Conservation (phyloP, 352 stramenopile genomes). For the Phytophthora rubi region DNA sequence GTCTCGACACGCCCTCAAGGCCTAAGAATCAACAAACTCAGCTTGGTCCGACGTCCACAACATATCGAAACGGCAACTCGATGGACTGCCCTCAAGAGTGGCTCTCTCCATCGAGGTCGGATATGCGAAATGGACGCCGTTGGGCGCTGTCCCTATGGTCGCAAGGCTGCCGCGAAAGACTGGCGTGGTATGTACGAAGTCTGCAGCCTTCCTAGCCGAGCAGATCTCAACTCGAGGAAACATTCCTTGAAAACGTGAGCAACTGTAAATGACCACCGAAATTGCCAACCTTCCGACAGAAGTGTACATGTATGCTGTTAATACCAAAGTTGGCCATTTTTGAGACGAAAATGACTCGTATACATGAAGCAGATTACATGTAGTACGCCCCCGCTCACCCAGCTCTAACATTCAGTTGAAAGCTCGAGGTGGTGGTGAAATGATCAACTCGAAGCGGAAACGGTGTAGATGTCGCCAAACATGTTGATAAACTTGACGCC, state of each 20-base stretch:
- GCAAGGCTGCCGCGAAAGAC: neutral
- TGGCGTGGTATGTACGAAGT: conserved; percentile 4
- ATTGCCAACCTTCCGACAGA: no score
- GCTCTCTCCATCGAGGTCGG: conserved; percentile 1
- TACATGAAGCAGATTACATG: neutral
- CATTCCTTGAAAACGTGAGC: conserved; percentile 18
- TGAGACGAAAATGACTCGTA: neutral
- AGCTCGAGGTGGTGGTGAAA: neutral
- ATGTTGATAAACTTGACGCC: neutral
- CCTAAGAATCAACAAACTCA: conserved; percentile 6
- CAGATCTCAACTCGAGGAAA: conserved; percentile 1
- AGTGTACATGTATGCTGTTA: no score
- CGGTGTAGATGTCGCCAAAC: neutral
- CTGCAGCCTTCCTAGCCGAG: conserved; percentile 11
- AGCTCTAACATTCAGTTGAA: neutral
- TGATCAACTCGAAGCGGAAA: neutral
- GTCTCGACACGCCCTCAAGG: neutral
- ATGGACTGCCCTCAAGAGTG: neutral
- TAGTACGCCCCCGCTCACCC: no score
- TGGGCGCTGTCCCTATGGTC: neutral
- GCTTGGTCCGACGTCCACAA: conserved; percentile 1
- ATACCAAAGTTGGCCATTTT: neutral
- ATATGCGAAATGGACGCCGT: conserved; percentile 17
- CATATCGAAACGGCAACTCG: conserved; percentile 12
- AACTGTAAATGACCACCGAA: neutral